Evolutionary conservation across 2,329 filamentous ascomycete genomes (phyloP).

Genomic region (Aspergillus ruber): DNA sequence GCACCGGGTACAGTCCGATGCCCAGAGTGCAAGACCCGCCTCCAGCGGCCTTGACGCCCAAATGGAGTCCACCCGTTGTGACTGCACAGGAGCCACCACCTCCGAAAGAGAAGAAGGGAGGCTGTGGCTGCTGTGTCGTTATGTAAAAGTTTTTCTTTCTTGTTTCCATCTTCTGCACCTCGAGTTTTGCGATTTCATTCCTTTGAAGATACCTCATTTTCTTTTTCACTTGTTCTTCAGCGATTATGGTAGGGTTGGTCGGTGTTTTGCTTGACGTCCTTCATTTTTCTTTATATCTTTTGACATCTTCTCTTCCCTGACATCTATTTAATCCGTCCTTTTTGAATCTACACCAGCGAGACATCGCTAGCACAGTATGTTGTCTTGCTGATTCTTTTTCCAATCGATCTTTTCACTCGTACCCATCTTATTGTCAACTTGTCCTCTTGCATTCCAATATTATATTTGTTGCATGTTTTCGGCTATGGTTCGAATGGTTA

Average conservation of each 20-base stretch:
- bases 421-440: too few relatives aligned
- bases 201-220: constrained; percentile 1
- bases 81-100: constrained; percentile 49
- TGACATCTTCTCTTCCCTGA: not conserved
- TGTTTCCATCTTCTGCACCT: constrained; percentile 3
- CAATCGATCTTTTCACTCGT: too few relatives aligned
- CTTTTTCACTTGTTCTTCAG: not conserved
- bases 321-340: not conserved
- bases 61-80: constrained; percentile 41
- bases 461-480: too few relatives aligned
- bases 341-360: not conserved
- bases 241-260: not conserved
- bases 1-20: constrained; percentile 46
- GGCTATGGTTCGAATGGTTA: too few relatives aligned
- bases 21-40: constrained; percentile 40
- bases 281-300: not conserved
- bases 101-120: constrained; percentile 36
- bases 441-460: too few relatives aligned
- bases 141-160: constrained; percentile 50
- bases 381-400: too few relatives aligned
- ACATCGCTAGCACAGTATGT: not conserved
- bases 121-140: constrained; percentile 66
- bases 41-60: constrained; percentile 28
- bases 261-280: not conserved
- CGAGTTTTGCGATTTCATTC: not conserved